Conservation (phyloP, 352 stramenopile genomes). For the Elongisporangium anandrum region DNA sequence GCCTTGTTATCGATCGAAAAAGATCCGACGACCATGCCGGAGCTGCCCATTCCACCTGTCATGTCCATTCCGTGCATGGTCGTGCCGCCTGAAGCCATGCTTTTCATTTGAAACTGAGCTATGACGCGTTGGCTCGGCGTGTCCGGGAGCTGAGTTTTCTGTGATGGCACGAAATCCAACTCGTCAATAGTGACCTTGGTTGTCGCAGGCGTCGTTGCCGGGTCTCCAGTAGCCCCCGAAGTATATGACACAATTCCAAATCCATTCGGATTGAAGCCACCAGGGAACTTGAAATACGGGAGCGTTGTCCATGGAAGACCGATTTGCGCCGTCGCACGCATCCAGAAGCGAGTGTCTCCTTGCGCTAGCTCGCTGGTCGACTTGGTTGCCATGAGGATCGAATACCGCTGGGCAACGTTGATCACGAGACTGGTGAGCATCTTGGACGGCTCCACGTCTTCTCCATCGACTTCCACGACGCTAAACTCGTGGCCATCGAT, state of each 20-base stretch:
- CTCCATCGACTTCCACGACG: slow-evolving; percentile 26
- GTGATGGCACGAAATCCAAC: slow-evolving; percentile 24
- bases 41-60: too few relatives aligned
- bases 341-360: slow-evolving; percentile 34
- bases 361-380: slow-evolving; percentile 6
- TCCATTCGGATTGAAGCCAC: slow-evolving; percentile 27
- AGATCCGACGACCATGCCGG: too few relatives aligned
- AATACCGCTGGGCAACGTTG: slow-evolving; percentile 32
- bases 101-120: slow-evolving; percentile 20
- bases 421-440: slow-evolving; percentile 24
- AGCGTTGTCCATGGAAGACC: slow-evolving; percentile 26
- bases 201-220: slow-evolving; percentile 20
- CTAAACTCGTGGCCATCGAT: slow-evolving; percentile 39
- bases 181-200: slow-evolving; percentile 23
- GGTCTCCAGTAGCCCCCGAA: slow-evolving; percentile 9
- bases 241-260: slow-evolving; percentile 35
- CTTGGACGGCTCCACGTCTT: slow-evolving; percentile 28
- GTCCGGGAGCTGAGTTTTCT: slow-evolving; percentile 10
- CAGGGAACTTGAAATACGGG: slow-evolving; percentile 17
- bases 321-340: slow-evolving; percentile 20
- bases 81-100: slow-evolving; percentile 25
- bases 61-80: too few relatives aligned
- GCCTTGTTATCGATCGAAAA: slow-evolving; percentile 13
- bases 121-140: slow-evolving; percentile 23
- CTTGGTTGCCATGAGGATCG: slow-evolving; percentile 33